Base-by-base conservation (phyloP, 2,329 filamentous ascomycete genomes). In the Tolypocladium pustulatum region DNA sequence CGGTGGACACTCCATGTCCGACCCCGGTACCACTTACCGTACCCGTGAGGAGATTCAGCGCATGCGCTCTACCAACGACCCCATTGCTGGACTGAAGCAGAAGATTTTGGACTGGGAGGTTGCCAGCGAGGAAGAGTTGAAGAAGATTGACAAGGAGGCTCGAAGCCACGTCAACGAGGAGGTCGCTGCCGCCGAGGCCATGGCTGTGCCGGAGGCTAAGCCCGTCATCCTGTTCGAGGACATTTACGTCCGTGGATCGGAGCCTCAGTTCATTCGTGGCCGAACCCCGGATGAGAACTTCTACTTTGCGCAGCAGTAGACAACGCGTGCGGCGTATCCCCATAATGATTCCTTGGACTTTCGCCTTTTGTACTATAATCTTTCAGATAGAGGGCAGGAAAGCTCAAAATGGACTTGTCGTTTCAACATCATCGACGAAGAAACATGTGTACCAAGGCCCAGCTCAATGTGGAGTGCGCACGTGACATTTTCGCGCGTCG, bases 11-110 rank as follows among this genome's bases (percentile, higher is more conserved):
- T 97, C 91, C 79, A 99, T 99, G 94, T 97, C 93, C 72, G 94
- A 99, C 77, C 94, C 94, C 61, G 94, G 94, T 75, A 99, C 94
- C 76, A 97, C 94, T 69, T 99, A 99, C 88, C 89, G 92, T 76
- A 97, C 93, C 68, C 91, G 94, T 78, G 94, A 99, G 82, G 94
- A 99, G 81, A 96, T 99, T 72, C 93, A 97, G 83, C 92, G 93
- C 76, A 99, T 99, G 94, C 90, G 94, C 71, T 95, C 89, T 69
- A 99, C 94, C 78, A 90, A 97, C 79, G 94, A 99, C 79, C 91
- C 94, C 66, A 99, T 99, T 72, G 91, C 92, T 69, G 94, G 94
- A 61, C 86, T 99, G 68, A 97, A 97, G 87, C 89, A 94, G 81
- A 96, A 96, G 83, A 88, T 99, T 65, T 80, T 99, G 60, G 94